These are phyloP conservation scores for Xylariales sp. DNA, from an alignment of 2,329 filamentous ascomycete species.

Conservation along the genomic window DNA sequence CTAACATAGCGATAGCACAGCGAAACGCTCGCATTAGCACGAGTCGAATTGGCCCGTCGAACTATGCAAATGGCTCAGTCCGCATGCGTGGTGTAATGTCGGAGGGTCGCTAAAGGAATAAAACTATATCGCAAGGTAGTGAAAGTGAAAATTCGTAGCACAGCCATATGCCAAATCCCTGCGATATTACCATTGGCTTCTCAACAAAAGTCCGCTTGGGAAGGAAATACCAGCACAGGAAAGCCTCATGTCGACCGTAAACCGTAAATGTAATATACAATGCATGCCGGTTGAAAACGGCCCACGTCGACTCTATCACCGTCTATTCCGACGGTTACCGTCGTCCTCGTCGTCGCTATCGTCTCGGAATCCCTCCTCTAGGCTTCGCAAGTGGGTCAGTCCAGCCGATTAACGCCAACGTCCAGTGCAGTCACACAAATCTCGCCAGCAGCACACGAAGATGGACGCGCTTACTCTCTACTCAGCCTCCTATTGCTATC, in stretches of 20 bases:
- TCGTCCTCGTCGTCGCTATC: conserved; percentile 77
- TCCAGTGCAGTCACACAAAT: background rate
- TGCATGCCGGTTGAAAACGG: conserved; percentile 7
- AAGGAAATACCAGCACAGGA: background rate
- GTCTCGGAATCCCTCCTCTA: conserved; percentile 81
- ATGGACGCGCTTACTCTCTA: conserved; percentile 67
- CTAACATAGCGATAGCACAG: too few species aligned
- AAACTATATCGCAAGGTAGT: background rate
- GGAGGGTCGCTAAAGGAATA: background rate
- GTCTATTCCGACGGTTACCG: conserved; percentile 37
- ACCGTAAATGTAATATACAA: conserved; percentile 25
- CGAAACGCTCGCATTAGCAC: background rate
- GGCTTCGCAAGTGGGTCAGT: conserved; percentile 51
- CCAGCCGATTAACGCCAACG: conserved; percentile 35
- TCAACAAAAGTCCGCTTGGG: background rate
- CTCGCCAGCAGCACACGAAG: conserved; percentile 22
- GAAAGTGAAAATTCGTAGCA: background rate
- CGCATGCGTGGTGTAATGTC: background rate
- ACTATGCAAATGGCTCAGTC: background rate
- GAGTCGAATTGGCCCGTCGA: background rate
- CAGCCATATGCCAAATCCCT: background rate
- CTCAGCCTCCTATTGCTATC: conserved; percentile 74
- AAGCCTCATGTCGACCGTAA: background rate
- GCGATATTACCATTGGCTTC: conserved; percentile 1
- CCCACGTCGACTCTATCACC: conserved; percentile 31